Base-by-base conservation (phyloP, 345 rosid species). In the Camelina sativa region DNA sequence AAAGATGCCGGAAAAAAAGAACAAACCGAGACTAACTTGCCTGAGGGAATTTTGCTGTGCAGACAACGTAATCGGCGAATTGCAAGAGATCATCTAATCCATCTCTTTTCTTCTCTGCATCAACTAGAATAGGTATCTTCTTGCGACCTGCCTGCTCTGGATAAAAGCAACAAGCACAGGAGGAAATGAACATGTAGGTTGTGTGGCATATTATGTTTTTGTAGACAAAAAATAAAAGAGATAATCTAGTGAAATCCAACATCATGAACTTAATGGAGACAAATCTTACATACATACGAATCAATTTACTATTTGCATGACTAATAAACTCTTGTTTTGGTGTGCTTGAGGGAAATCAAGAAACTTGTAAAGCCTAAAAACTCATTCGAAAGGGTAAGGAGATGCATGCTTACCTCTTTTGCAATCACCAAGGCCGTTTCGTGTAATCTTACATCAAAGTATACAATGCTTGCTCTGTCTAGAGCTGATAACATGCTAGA, bases 41-140 rank as follows among this genome's bases (percentile, higher is more conserved):
- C 90, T 85, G 85, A 64, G 98, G 94, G 78, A 93, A 89, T 72
- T 85, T 91, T 32, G 85, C 85, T 1, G 97, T 82, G 85, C 98
- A 93, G 70, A 91, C 89, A 46, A 75, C 86, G 68, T 89, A 93
- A 79, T 69, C 84, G 1, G 97, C 86, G 51, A 88, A 70, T 6
- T 69, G 56, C 75, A 93, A 79, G 73, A 93, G 86, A 62, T 88
- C 91, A 83, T 93, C 91, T 70, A 91, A 60, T 19, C 93, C 84
- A 69, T 82, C 91, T 79, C 98, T 86, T 80, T 75, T 86, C 83
- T 81, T 87, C 80, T 91, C 98, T 43, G 84, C 90, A 72, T 93
- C 98, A 62, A 93, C 80, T 78, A 93, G 69, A 79, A 93, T 86
- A 44, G 96, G 94, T 79, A 93, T 85, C 72, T 82, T 85, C 88